Base-by-base conservation (phyloP, 805 yeast species). In the Schizosaccharomyces lindneri region DNA sequence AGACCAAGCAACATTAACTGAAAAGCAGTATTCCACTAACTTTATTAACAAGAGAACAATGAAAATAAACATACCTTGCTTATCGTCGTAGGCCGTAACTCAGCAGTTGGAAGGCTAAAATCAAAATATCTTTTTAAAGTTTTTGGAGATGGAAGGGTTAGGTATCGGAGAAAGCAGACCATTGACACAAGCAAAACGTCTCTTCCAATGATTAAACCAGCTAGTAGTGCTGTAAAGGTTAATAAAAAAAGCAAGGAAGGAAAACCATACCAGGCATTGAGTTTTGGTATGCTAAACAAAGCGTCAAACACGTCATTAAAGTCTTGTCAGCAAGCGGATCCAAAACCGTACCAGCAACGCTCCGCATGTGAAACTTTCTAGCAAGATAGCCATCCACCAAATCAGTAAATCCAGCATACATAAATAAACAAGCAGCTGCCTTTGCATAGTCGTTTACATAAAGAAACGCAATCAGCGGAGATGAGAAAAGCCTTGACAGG, bases 271-370 rank as follows among this genome's bases (percentile, higher is more conserved):
- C 19, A 0, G 98, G 97, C 67, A 93, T 83, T 21, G 78, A 75
- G 60, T 81, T 77, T 13, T 82, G 73, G 65, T 82, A 78, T 0
- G 90, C 81, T 63, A 93, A 72, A 61, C 95, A 81, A 0, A 82
- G 76, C 0, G 97, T 89, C 61, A 95, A 81, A 0, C 85, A 80
- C 24, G 90, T 78, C 96, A 93, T 88, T 59, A 93, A 75, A 17
- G 85, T 75, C 70, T 93, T 93, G 70, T 93, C 99, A 0, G 98
- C 99, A 73, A 87, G 76, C 0, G 99, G 99, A 68, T 93, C 99
- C 43, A 94, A 74, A 17, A 93, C 82, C 0, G 95, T 83, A 0
- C 99, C 99, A 5, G 88, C 79, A 1, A 85, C 83, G 0, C 95
- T 82, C 67, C 81, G 79, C 77, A 84, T 74, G 62, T 87, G 81